These are phyloP conservation scores for Pinus albicaulis DNA, from an alignment of 75 land plant species.

Conservation along the genomic window DNA sequence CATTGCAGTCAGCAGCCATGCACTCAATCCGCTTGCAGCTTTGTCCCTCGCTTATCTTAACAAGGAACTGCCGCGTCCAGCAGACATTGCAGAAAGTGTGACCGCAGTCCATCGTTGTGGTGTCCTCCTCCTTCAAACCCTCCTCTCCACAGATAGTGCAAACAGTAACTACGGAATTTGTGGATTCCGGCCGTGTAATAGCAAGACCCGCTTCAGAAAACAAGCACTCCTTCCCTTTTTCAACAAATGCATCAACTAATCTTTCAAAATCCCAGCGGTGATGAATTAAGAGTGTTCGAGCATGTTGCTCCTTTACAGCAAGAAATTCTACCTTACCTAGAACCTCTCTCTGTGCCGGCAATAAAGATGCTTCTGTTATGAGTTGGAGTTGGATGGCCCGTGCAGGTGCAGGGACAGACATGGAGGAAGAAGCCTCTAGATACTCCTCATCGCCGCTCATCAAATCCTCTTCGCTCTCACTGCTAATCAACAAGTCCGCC, in stretches of 20 bases:
- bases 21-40: constrained; percentile 66
- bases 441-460: too few relatives aligned
- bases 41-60: constrained; percentile 82
- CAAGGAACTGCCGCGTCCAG: constrained; percentile 77
- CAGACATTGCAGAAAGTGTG: constrained; percentile 79
- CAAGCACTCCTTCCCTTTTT: constrained; percentile 55
- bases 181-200: constrained; percentile 7
- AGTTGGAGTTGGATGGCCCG: constrained; percentile 21
- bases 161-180: constrained; percentile 9
- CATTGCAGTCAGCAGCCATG: constrained; percentile 80
- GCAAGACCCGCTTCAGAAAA: constrained; percentile 77
- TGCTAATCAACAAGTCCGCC: too few relatives aligned
- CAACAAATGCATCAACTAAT: constrained; percentile 49
- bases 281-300: constrained; percentile 82
- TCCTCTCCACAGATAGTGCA: constrained; percentile 79
- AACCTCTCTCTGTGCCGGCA: constrained; percentile 80
- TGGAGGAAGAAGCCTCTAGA: too few relatives aligned
- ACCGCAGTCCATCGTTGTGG: constrained; percentile 58
- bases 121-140: constrained; percentile 15
- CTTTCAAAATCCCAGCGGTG: constrained; percentile 85
- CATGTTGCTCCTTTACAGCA: constrained; percentile 59
- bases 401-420: too few relatives aligned
- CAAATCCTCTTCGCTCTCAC: too few relatives aligned
- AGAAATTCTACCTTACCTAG: constrained; percentile 65
- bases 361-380: constrained; percentile 65